phyloP scores from a whole-genome alignment of 2,329 filamentous ascomycete species.

The Hypoxylon sp. region DNA sequence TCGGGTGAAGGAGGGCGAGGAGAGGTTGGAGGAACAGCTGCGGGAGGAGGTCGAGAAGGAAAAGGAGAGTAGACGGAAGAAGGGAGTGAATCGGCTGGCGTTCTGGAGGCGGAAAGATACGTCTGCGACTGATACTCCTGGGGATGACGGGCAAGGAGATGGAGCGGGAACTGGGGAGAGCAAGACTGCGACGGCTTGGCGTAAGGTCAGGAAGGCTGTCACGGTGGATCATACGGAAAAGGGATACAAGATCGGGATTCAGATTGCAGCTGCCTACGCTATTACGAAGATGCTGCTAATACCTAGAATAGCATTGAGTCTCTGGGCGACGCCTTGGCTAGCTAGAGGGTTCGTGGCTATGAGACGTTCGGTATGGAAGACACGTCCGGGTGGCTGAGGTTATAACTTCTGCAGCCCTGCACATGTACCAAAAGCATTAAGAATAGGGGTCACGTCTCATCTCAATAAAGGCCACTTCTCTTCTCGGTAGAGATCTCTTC shows the following conservation, averaged over 20 bases:
- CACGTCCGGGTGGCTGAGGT: constrained; percentile 31
- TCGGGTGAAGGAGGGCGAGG: constrained; percentile 39
- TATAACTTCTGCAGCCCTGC: neutral
- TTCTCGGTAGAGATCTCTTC: constrained; percentile 3
- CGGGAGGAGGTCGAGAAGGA: constrained; percentile 49
- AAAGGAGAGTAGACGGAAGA: constrained; percentile 50
- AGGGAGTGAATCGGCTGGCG: constrained; percentile 53
- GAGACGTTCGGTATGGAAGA: constrained; percentile 48
- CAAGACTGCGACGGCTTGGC: constrained; percentile 44
- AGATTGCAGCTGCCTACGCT: constrained; percentile 90
- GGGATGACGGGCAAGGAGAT: constrained; percentile 58
- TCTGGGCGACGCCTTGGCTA: constrained; percentile 95
- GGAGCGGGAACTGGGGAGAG: constrained; percentile 47
- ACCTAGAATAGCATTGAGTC: constrained; percentile 79
- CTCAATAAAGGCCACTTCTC: no score
- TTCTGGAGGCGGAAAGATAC: constrained; percentile 49
- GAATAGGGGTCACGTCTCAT: neutral
- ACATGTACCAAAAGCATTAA: constrained; percentile 11
- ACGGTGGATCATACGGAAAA: constrained; percentile 52
- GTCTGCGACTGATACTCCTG: constrained; percentile 55
- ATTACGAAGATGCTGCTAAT: constrained; percentile 90
- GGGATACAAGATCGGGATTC: constrained; percentile 69
- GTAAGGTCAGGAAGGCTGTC: constrained; percentile 47
- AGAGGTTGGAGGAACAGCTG: constrained; percentile 44
- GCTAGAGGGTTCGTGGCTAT: constrained; percentile 73